Base-by-base conservation (phyloP, 2,329 filamentous ascomycete genomes). In the Paraphaeosphaeria minitans region DNA sequence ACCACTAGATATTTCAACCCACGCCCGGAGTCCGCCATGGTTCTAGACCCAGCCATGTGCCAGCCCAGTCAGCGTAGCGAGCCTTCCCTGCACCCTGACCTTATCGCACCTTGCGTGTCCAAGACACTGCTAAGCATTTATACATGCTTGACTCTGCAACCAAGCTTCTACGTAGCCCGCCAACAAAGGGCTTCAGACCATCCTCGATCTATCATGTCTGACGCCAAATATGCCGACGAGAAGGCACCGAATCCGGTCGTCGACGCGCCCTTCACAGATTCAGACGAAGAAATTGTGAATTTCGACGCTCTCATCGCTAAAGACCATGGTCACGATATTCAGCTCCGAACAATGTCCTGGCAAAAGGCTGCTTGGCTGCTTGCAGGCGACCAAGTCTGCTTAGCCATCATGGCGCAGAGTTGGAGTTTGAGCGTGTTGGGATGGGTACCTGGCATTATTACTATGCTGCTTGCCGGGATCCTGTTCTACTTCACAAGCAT, bases 341-440 rank as follows among this genome's bases (percentile, higher is more conserved):
- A 82, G 64, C 78, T 84, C 13, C 77, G 81, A 4, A 50, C 47
- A 16, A 50, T 50, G 47, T 50, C 47, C 9, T 50, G 47, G 47
- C 78, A 90, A 89, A 97, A 93, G 55, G 92, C 93, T 0, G 92
- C 89, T 1, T 77, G 47, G 47, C 80, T 97, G 67, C 86, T 97
- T 53, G 97, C 97, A 78, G 95, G 92, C 51, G 93, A 97, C 81
- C 97, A 97, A 76, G 97, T 97, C 59, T 96, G 92, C 75, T 80
- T 97, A 78, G 85, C 85, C 21, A 97, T 97, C 73, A 97, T 97
- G 93, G 96, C 91, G 50, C 97, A 97, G 67, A 93, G 93, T 0
- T 96, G 91, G 84, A 96, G 92, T 0, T 97, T 97, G 77, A 91
- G 91, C 46, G 80, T 94, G 27, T 84, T 97, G 7, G 93, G 93